These are phyloP conservation scores for Cynanchum wilfordii DNA, from an alignment of 257 asterid species.

Conservation along the genomic window DNA sequence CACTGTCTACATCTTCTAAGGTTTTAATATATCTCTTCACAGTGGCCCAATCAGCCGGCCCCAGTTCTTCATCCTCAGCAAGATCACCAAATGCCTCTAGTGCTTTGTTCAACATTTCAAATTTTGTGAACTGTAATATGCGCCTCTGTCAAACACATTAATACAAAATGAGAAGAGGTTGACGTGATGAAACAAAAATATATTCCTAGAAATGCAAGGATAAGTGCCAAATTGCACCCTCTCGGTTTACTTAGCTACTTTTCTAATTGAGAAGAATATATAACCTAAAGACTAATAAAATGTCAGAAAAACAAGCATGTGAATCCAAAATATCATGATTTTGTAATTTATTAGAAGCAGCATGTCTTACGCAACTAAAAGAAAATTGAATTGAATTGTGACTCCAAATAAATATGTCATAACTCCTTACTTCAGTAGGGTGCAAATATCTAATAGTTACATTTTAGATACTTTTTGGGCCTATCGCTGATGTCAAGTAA, in stretches of 20 bases:
- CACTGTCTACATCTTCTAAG: conserved; percentile 68
- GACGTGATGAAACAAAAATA: background rate
- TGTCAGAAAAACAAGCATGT: background rate
- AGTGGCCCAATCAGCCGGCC: conserved; percentile 93
- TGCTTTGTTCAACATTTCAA: conserved; percentile 95
- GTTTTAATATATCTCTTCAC: conserved; percentile 65
- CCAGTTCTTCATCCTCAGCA: conserved; percentile 95
- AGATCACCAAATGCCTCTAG: conserved; percentile 83
- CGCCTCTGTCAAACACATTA: conserved; percentile 48
- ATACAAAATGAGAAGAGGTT: background rate
- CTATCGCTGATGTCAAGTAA: background rate
- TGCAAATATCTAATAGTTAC: background rate
- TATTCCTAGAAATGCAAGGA: background rate
- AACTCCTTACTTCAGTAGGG: background rate
- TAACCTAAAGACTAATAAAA: background rate
- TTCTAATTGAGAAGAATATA: background rate
- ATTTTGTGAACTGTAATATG: conserved; percentile 69
- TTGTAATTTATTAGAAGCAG: background rate
- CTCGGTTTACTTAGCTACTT: background rate
- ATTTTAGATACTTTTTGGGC: background rate
- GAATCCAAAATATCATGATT: background rate
- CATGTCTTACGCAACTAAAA: background rate
- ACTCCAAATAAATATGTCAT: background rate
- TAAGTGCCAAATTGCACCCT: background rate
- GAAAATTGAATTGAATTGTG: background rate